A percentile compares a stretch with the other conserved stretches of the same genome.
These are phyloP conservation scores for Lentinula sp. DNA, from an alignment of 768 basidiomycete genomes.

Conservation along the genomic window DNA sequence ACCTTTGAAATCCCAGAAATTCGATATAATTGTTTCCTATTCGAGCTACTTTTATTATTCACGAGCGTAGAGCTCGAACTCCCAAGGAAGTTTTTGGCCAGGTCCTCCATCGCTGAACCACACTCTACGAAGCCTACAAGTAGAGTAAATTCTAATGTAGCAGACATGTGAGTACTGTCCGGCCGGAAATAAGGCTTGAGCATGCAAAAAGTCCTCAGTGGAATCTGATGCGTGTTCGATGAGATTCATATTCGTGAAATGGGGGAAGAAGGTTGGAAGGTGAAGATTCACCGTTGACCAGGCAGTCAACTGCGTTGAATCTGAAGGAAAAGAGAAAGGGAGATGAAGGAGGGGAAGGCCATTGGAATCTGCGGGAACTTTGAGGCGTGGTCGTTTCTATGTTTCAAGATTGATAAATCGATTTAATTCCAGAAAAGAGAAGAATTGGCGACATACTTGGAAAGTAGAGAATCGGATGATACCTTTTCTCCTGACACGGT, in stretches of 20 bases:
- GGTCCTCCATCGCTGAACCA: conserved; percentile 64
- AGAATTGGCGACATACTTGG: conserved; percentile 46
- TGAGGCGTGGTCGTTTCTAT: conserved; percentile 53
- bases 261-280: conserved; percentile 52
- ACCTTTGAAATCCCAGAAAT: neutral
- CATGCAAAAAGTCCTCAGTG: conserved; percentile 5
- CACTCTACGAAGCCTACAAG: conserved; percentile 68
- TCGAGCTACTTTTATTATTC: conserved; percentile 6
- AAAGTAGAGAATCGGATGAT: conserved; percentile 70
- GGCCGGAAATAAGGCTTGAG: conserved; percentile 29
- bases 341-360: conserved; percentile 61
- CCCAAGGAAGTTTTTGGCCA: conserved; percentile 58
- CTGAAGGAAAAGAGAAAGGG: conserved; percentile 58
- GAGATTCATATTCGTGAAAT: conserved; percentile 38
- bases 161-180: conserved; percentile 60
- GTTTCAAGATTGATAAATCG: neutral
- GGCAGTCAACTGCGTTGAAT: conserved; percentile 53
- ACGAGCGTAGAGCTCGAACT: conserved; percentile 60
- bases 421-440: conserved; percentile 1
- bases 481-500: conserved; percentile 53
- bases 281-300: conserved; percentile 66
- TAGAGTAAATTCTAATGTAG: conserved; percentile 75
- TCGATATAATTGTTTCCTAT: no score
- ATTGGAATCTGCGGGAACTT: conserved; percentile 22
- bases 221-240: conserved; percentile 14